phyloP scores from a whole-genome alignment of 192 early-diverging fungal genomes.

The Entomortierella beljakovae region DNA sequence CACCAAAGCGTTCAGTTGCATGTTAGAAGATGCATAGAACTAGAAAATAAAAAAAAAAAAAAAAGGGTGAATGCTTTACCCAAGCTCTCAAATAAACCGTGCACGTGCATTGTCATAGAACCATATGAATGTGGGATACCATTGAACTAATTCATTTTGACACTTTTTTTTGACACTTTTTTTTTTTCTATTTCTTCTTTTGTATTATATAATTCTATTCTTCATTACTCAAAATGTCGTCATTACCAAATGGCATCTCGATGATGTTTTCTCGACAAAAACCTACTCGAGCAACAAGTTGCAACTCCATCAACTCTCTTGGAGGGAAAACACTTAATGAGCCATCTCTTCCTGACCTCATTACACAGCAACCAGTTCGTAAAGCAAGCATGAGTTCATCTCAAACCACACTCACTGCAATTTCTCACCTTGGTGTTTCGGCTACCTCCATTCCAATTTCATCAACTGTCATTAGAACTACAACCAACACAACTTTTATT shows the following conservation, averaged over 20 bases:
- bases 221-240: neutral
- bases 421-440: neutral
- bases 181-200: too few relatives aligned
- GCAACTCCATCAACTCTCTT: conserved; percentile 6
- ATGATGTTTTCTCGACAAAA: conserved; percentile 23
- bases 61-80: conserved; percentile 1
- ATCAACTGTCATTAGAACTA: neutral
- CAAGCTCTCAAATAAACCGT: too few relatives aligned
- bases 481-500: neutral
- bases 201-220: neutral
- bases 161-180: too few relatives aligned
- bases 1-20: too few relatives aligned
- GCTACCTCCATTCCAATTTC: neutral
- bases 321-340: neutral
- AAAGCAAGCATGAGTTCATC: conserved; percentile 35
- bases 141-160: too few relatives aligned
- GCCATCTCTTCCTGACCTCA: conserved; percentile 35
- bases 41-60: too few relatives aligned
- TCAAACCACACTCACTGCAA: conserved; percentile 5
- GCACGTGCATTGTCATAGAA: too few relatives aligned
- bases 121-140: too few relatives aligned
- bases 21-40: too few relatives aligned
- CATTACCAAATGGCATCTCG: conserved; percentile 27
- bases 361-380: conserved; percentile 34
- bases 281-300: neutral